Evolutionary conservation across 2,329 filamentous ascomycete genomes (phyloP).

Genomic region (Alternaria angustiovoidea): DNA sequence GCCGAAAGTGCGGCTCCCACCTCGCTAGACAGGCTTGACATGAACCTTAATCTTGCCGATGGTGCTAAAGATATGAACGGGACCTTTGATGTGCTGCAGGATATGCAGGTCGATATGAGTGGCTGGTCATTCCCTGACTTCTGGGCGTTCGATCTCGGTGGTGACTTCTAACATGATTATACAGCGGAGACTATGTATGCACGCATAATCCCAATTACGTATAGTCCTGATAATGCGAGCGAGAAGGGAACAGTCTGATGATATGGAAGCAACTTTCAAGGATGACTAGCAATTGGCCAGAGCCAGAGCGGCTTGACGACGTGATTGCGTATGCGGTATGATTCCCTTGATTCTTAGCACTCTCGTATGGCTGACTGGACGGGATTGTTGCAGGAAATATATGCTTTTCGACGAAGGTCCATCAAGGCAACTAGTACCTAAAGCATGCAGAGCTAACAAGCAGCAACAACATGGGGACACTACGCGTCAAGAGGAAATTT

Average conservation of each 20-base stretch:
- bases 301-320: too few species aligned
- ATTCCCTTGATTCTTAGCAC: too few species aligned
- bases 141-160: constrained; percentile 46
- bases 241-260: not conserved
- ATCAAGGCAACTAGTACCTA: too few species aligned
- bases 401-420: too few species aligned
- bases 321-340: too few species aligned
- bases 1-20: constrained; percentile 13
- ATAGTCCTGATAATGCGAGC: not conserved
- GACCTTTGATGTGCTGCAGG: constrained; percentile 33
- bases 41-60: constrained; percentile 7
- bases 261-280: not conserved
- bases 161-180: constrained; percentile 33
- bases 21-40: constrained; percentile 14
- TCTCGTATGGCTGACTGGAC: too few species aligned
- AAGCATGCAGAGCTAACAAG: too few species aligned
- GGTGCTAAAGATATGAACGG: constrained; percentile 18
- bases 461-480: too few species aligned
- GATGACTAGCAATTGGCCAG: not conserved
- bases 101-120: constrained; percentile 39
- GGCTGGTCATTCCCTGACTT: constrained; percentile 48
- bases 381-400: too few species aligned
- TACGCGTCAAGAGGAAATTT: too few species aligned
- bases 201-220: not conserved
- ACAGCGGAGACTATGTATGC: not conserved